Conservation (phyloP, 2,329 filamentous ascomycete species). For the Phialophora chinensis region DNA sequence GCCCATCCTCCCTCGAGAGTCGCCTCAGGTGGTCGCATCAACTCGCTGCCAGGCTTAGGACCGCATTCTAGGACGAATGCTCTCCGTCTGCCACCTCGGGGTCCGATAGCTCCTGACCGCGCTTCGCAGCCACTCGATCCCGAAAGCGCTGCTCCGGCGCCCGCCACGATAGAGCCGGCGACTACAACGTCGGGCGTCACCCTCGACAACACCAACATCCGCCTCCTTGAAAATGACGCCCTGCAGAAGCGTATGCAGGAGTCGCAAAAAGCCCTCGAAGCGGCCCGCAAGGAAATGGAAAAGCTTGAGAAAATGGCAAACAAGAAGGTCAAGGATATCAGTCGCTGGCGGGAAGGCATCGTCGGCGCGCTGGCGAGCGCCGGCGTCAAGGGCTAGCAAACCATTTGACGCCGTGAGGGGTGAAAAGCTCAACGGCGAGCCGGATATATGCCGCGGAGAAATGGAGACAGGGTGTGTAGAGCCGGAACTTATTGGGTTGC, state of each 20-base stretch:
- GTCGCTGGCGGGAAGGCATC: slow-evolving; percentile 37
- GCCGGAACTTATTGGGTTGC: not conserved
- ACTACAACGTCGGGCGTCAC: not conserved
- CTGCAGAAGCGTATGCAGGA: slow-evolving; percentile 48
- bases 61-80: slow-evolving; percentile 29
- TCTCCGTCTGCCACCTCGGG: slow-evolving; percentile 11
- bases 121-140: slow-evolving; percentile 6
- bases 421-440: not conserved
- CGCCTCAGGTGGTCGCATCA: slow-evolving; percentile 14
- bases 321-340: slow-evolving; percentile 38
- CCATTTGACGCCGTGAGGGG: not conserved
- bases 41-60: slow-evolving; percentile 27
- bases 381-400: slow-evolving; percentile 19
- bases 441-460: not conserved
- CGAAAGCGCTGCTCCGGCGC: slow-evolving; percentile 2
- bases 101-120: not conserved
- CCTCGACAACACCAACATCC: slow-evolving; percentile 39
- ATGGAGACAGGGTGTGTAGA: not conserved
- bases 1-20: slow-evolving; percentile 7
- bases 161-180: not conserved
- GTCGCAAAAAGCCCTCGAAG: slow-evolving; percentile 70
- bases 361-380: slow-evolving; percentile 9
- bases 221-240: slow-evolving; percentile 51
- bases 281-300: slow-evolving; percentile 71
- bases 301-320: slow-evolving; percentile 50